Evolutionary conservation across 805 yeast genomes (phyloP), one percentile per base, ranked within the genome.

Genomic region (Saccharomycopsis fibuligera): DNA sequence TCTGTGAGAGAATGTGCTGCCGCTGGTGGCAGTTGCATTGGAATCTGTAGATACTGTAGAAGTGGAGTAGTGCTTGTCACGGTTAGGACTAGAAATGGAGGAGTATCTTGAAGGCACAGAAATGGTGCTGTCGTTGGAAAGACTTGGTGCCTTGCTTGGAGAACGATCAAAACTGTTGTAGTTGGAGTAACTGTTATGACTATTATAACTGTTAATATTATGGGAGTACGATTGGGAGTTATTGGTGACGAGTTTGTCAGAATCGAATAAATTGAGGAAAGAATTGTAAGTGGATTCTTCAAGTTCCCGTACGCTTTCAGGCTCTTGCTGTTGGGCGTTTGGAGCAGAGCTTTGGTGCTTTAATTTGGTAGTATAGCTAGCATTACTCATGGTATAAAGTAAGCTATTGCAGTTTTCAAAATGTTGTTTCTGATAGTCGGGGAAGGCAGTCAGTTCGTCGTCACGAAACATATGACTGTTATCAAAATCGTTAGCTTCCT

Each of bases 271-370:
- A 19, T 23, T 41, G 30, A 50, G 44, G 16, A 50, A 50, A n/a
- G 48, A 41, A 38, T 50, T 50, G 45, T 50, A 50, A 3, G 53
- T 47, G 35, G 44, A 30, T 35, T 50, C 49, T 30, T 50, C 53
- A 5, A 50, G 31, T 3, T 31, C 16, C 16, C 24, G 35, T 9
- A 30, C 22, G 38, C 38, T 25, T 5, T 25, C 22, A 10, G 22
- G 36, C 16, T 30, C 35, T 12, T 12, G 30, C 35, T 24, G n/a
- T 22, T 16, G 5, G 16, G 4, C 10, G 25, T 14, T 37, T 37
- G n/a, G 6, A 4, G 27, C 3, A 19, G 25, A 23, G 40, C 25
- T 8, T 22, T 19, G 25, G 23, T 4, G 23, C 23, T 5, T 37
- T 16, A 25, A 21, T 4, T 14, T 29, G 21, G 43, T 12, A 25